Evolutionary conservation across 2,329 filamentous ascomycete species (phyloP).

Genomic region (Neonectria coccinea): DNA sequence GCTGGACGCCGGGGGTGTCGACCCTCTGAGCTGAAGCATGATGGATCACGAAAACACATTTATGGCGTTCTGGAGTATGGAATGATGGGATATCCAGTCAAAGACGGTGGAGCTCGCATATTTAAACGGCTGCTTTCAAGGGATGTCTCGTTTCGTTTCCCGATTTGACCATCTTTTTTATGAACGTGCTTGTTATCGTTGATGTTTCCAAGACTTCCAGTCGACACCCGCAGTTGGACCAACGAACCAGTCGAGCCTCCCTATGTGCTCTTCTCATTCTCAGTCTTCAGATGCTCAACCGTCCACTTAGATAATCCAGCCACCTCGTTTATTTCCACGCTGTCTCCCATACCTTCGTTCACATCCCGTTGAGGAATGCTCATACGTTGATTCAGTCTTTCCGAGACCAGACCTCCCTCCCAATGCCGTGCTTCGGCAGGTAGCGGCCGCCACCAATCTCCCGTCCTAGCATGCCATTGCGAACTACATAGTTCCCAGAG

Average conservation of each 20-base stretch:
- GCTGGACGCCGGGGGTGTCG: slow-evolving; percentile 81
- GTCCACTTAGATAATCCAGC: slow-evolving; percentile 56
- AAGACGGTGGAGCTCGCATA: slow-evolving; percentile 27
- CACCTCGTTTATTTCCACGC: slow-evolving; percentile 52
- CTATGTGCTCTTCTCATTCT: slow-evolving; percentile 34
- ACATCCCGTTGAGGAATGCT: slow-evolving; percentile 15
- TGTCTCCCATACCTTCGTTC: slow-evolving; percentile 50
- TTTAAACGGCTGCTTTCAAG: slow-evolving; percentile 5
- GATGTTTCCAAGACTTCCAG: not conserved
- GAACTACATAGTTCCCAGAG: slow-evolving; percentile 85
- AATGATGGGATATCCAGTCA: slow-evolving; percentile 40
- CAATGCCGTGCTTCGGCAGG: slow-evolving; percentile 73
- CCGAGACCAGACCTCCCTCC: slow-evolving; percentile 61
- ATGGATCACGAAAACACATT: slow-evolving; percentile 36
- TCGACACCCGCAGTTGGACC: not conserved
- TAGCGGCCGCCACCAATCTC: slow-evolving; percentile 79
- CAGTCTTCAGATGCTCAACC: slow-evolving; percentile 50
- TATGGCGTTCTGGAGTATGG: slow-evolving; percentile 46
- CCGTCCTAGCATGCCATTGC: slow-evolving; percentile 75
- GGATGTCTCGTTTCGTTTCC: not conserved
- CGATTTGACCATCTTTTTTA: slow-evolving; percentile 1
- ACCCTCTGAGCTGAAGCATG: slow-evolving; percentile 61
- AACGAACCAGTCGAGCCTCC: not conserved
- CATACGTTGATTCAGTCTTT: slow-evolving; percentile 31
- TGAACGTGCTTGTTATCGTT: not conserved